These are phyloP conservation scores for Fusarium palustre DNA, from an alignment of 2,329 filamentous ascomycete species.

Conservation along the genomic window DNA sequence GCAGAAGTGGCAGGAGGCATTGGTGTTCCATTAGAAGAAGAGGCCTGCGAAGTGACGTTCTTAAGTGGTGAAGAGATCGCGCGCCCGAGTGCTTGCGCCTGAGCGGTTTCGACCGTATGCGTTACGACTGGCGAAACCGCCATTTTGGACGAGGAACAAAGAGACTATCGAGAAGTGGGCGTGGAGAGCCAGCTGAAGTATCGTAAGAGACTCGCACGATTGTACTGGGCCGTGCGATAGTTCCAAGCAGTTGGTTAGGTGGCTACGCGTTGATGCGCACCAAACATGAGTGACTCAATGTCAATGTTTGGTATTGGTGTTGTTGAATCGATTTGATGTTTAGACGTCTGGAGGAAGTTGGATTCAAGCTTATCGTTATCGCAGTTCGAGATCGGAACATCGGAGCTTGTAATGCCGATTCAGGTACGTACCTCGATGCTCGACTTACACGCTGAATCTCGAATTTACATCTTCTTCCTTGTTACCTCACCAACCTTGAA, in stretches of 20 bases:
- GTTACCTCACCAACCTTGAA: background rate
- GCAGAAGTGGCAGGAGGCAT: conserved; percentile 49
- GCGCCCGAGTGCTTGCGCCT: conserved; percentile 44
- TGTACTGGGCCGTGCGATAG: too few species aligned
- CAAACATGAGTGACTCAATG: background rate
- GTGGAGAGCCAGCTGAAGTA: conserved; percentile 17
- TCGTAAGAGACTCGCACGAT: background rate
- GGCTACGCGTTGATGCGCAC: conserved; percentile 2
- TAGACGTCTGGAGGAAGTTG: conserved; percentile 4
- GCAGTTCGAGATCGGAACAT: conserved; percentile 24
- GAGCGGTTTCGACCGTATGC: conserved; percentile 51
- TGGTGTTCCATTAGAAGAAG: conserved; percentile 60
- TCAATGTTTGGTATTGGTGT: background rate
- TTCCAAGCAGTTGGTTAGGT: background rate
- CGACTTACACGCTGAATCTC: conserved; percentile 6
- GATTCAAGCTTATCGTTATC: conserved; percentile 39
- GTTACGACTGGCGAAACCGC: conserved; percentile 61
- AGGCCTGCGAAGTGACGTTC: conserved; percentile 50
- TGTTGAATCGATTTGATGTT: conserved; percentile 6
- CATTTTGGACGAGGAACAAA: conserved; percentile 51
- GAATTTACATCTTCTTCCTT: background rate
- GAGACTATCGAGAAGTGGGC: background rate
- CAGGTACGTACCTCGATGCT: background rate
- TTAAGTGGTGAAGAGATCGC: conserved; percentile 60
- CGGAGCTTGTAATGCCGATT: conserved; percentile 32